Percentiles rank a stretch among this genome's conserved stretches.
phyloP scores from a whole-genome alignment of 768 basidiomycete genomes.

The Krasilnikovozyma curviuscula region DNA sequence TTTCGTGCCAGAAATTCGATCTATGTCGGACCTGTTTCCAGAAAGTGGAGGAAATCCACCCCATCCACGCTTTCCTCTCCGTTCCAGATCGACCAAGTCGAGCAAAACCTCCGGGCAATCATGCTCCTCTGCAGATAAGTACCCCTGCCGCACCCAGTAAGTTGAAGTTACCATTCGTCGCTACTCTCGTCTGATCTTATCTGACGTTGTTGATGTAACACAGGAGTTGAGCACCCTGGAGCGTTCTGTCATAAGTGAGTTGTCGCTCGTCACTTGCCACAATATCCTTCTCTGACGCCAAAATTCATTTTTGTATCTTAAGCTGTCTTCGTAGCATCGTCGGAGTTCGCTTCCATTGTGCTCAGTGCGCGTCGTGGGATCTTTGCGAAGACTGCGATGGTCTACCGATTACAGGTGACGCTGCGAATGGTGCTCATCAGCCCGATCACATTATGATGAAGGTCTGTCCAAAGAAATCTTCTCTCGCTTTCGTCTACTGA shows the following conservation, averaged over 20 bases:
- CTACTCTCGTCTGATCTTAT: neutral
- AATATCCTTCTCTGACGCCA: too few species aligned
- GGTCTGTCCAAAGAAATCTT: constrained; percentile 29
- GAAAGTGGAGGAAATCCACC: constrained; percentile 76
- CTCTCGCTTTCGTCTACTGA: neutral
- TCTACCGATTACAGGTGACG: constrained; percentile 6
- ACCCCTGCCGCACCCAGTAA: too few species aligned
- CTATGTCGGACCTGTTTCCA: constrained; percentile 62
- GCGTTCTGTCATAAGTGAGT: constrained; percentile 75
- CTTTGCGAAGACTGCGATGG: constrained; percentile 25
- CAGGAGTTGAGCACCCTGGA: constrained; percentile 58
- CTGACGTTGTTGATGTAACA: neutral
- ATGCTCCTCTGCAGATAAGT: neutral
- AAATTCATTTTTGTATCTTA: constrained; percentile 3
- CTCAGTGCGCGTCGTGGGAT: constrained; percentile 55
- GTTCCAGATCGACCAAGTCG: constrained; percentile 42
- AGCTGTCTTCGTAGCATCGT: constrained; percentile 80
- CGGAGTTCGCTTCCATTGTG: constrained; percentile 82
- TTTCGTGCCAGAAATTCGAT: constrained; percentile 56
- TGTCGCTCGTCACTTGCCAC: too few species aligned
- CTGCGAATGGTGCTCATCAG: constrained; percentile 17
- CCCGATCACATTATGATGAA: constrained; percentile 73
- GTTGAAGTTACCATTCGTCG: too few species aligned
- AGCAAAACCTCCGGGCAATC: neutral
- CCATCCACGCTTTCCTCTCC: constrained; percentile 63